These are phyloP conservation scores for Verbena officinalis DNA, from an alignment of 257 asterid species.

Conservation along the genomic window DNA sequence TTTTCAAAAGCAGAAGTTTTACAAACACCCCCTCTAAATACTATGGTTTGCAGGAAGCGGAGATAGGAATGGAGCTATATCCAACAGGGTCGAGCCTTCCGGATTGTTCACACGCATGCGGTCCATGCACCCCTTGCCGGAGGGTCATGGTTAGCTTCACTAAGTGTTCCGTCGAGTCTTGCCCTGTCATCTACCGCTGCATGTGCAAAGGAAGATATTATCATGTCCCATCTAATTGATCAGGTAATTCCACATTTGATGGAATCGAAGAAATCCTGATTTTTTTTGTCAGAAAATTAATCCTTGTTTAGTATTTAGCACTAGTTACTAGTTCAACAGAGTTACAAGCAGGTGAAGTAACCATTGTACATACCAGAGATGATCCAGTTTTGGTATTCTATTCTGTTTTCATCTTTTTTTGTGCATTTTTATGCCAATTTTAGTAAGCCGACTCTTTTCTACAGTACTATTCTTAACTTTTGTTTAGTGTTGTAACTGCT, in stretches of 20 bases:
- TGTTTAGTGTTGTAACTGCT: too few relatives aligned
- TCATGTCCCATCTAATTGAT: slow-evolving; percentile 88
- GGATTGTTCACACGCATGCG: slow-evolving; percentile 91
- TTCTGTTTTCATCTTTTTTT: background rate
- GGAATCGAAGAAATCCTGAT: too few relatives aligned
- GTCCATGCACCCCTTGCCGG: slow-evolving; percentile 82
- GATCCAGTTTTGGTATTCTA: slow-evolving; percentile 30
- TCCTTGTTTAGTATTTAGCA: slow-evolving; percentile 8
- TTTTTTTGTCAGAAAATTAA: background rate
- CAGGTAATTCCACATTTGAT: background rate
- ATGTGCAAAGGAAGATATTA: slow-evolving; percentile 89
- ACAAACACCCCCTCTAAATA: too few relatives aligned
- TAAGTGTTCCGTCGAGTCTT: slow-evolving; percentile 82
- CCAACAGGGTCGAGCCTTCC: slow-evolving; percentile 95
- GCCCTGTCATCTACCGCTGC: slow-evolving; percentile 93
- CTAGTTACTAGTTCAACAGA: slow-evolving; percentile 19
- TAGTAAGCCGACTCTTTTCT: too few relatives aligned
- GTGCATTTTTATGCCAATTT: background rate
- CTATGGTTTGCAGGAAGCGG: slow-evolving; percentile 46
- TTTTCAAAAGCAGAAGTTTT: too few relatives aligned
- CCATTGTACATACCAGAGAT: slow-evolving; percentile 32
- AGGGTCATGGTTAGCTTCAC: slow-evolving; percentile 82
- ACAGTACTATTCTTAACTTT: too few relatives aligned
- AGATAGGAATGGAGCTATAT: slow-evolving; percentile 68
- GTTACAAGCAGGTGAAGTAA: slow-evolving; percentile 11